Base-by-base conservation (phyloP, 2,329 filamentous ascomycete species). In the Fusarium armeniacum region DNA sequence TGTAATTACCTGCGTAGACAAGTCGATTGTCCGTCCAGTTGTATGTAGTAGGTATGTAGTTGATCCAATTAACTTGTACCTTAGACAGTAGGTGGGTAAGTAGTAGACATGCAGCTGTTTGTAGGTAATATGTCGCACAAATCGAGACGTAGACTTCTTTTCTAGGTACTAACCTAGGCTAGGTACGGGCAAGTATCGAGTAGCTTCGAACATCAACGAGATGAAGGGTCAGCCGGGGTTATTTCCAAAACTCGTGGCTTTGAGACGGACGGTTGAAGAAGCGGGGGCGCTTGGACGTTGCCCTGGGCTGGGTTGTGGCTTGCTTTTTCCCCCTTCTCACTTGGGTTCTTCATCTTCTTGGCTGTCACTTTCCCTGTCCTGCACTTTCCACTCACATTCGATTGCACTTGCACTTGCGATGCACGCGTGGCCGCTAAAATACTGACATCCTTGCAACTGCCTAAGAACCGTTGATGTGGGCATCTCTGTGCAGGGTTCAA, bases 171-270 rank as follows among this genome's bases (percentile, higher is more conserved):
- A 20, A 40, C 36, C 36, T 40, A 40, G 36, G 36, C 36, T 40
- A 40, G 11, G 36, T 40, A 40, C n/a, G 36, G 12, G n/a, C 24
- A 26, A 26, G 41, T 18, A 43, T 44, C 41, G 67, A 67, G 65
- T 67, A 67, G 65, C 65, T 65, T 69, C 66, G 61, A 69, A 70
- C 66, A 67, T 47, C 63, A 69, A 69, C 66, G 67, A 70, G 62
- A 70, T 70, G 67, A 69, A 69, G 65, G 65, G 65, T 69, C 54
- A 65, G 50, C 65, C 55, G 44, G 62, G 62, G 47, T 50, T 65
- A 22, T 65, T 53, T 65, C 54, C 47, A 65, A 65, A 65, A 65
- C 62, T 65, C 47, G 65, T 69, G 65, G 65, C 65, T 69, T 68
- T 66, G 40, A 45, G 49, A 68, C 60, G 54, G 60, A 55, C 50